phyloP scores from a whole-genome alignment of 805 yeast genomes.

The Candida cerambycidarum region DNA sequence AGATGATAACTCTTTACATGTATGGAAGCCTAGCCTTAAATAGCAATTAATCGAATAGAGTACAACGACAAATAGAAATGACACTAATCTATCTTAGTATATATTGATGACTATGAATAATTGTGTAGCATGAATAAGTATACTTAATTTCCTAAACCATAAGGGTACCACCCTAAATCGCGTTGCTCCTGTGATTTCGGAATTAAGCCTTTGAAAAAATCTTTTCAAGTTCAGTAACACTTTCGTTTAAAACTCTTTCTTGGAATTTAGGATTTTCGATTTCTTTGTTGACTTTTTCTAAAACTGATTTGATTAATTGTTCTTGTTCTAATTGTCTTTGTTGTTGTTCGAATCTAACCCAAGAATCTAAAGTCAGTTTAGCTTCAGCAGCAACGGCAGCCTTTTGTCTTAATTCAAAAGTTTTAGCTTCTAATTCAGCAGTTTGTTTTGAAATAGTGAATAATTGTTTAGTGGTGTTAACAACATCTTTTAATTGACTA shows the following conservation, averaged over 20 bases:
- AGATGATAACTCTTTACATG: constrained; percentile 83
- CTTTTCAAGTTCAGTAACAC: constrained; percentile 89
- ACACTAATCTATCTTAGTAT: constrained; percentile 7
- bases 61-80: no score
- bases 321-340: constrained; percentile 95
- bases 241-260: constrained; percentile 85
- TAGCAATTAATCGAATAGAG: no score
- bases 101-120: constrained; percentile 1
- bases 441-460: constrained; percentile 96
- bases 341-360: constrained; percentile 98
- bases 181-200: no score
- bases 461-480: constrained; percentile 83
- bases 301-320: constrained; percentile 83
- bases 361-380: constrained; percentile 91
- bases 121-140: no score
- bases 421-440: constrained; percentile 90
- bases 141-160: no score
- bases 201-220: constrained; percentile 55
- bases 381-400: constrained; percentile 88
- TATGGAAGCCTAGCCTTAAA: constrained; percentile 94
- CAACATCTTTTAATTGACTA: constrained; percentile 86
- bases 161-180: no score
- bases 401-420: constrained; percentile 89
- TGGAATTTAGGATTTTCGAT: constrained; percentile 87
- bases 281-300: constrained; percentile 85